Conservation (phyloP, 345 rosid genomes). For the Psidium guajava region DNA sequence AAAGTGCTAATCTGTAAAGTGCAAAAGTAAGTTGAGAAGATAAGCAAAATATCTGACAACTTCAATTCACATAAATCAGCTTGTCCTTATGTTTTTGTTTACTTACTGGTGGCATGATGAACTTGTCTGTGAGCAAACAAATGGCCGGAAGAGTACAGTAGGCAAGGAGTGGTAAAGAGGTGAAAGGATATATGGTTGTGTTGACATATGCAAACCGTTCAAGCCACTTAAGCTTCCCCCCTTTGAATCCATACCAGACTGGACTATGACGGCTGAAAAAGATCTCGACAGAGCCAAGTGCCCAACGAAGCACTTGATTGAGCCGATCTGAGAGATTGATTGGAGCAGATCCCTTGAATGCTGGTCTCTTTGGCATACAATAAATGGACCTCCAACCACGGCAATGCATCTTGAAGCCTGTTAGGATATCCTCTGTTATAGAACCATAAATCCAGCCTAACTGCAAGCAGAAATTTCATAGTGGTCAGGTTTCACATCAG, state of each 20-base stretch:
- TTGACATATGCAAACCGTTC: conserved; percentile 87
- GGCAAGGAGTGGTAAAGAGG: conserved; percentile 87
- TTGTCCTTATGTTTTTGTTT: background rate
- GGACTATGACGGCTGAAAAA: conserved; percentile 97
- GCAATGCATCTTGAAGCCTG: conserved; percentile 98
- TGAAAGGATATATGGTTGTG: conserved; percentile 94
- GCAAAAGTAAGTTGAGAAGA: background rate
- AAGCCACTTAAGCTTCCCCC: conserved; percentile 90
- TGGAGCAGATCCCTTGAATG: conserved; percentile 98
- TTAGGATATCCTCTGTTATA: conserved; percentile 91
- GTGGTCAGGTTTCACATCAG: background rate
- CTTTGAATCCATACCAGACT: conserved; percentile 77
- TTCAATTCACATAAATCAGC: background rate
- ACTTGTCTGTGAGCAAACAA: conserved; percentile 90
- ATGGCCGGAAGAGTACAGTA: conserved; percentile 87
- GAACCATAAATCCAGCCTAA: conserved; percentile 98
- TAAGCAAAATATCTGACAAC: background rate
- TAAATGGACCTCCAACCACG: conserved; percentile 98
- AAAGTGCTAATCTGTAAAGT: conserved; percentile 79
- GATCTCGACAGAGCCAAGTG: conserved; percentile 97
- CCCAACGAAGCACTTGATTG: conserved; percentile 98
- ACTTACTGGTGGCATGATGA: conserved; percentile 94
- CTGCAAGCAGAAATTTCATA: conserved; percentile 19
- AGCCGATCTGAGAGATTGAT: conserved; percentile 95
- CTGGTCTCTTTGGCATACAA: conserved; percentile 86